Evolutionary conservation across 1,284 basidiomycete species (phyloP).

Genomic region (Ceratobasidium sp.): DNA sequence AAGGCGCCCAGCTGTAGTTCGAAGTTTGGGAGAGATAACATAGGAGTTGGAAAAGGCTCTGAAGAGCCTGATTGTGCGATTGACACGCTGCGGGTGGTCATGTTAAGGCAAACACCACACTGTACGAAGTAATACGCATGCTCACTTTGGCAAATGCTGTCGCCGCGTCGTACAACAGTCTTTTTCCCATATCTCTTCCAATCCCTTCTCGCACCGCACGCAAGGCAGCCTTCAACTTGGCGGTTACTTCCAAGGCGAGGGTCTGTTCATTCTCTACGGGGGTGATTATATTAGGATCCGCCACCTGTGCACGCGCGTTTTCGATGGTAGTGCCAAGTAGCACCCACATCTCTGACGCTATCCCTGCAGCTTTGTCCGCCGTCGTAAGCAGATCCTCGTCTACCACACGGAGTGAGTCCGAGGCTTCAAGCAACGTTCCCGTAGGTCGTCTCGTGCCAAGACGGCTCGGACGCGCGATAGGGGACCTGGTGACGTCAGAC

Average conservation of each 20-base stretch:
- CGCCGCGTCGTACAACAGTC: conserved; percentile 69
- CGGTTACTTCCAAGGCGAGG: conserved; percentile 65
- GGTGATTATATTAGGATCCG: background rate
- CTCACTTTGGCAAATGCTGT: conserved; percentile 68
- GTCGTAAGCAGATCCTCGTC: conserved; percentile 73
- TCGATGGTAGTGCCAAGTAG: conserved; percentile 35
- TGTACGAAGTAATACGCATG: background rate
- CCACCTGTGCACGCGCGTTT: conserved; percentile 15
- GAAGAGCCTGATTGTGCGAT: conserved; percentile 42
- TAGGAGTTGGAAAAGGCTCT: conserved; percentile 52
- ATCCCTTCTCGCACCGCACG: conserved; percentile 58
- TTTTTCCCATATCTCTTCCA: conserved; percentile 60
- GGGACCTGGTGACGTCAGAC: conserved; percentile 55
- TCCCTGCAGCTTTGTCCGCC: conserved; percentile 68
- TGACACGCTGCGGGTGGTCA: conserved; percentile 39
- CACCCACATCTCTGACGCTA: conserved; percentile 72
- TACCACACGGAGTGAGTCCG: conserved; percentile 57
- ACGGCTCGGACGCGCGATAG: conserved; percentile 49
- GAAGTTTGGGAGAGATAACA: conserved; percentile 63
- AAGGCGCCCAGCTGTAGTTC: conserved; percentile 70
- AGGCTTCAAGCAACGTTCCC: conserved; percentile 53
- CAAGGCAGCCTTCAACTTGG: conserved; percentile 63
- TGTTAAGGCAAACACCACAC: background rate
- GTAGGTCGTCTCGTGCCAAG: conserved; percentile 30
- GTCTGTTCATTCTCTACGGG: conserved; percentile 56